Conservation (phyloP, 768 basidiomycete genomes). For the Pleurotus tuoliensis region DNA sequence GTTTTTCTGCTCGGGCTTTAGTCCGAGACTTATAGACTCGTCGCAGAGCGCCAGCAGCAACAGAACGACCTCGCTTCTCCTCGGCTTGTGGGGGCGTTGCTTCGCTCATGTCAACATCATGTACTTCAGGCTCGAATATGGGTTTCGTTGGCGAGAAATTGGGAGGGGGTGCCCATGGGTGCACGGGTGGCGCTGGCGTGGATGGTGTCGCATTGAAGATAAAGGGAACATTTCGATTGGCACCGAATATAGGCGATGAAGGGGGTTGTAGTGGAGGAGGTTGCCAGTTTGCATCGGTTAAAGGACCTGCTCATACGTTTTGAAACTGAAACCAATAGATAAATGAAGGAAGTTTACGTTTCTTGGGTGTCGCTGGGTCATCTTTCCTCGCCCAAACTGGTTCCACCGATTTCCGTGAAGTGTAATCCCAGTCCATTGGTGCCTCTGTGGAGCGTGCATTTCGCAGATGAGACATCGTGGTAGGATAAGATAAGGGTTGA, state of each 20-base stretch:
- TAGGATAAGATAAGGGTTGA: too few relatives aligned
- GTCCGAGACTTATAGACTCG: slow-evolving; percentile 63
- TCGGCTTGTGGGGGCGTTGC: slow-evolving; percentile 53
- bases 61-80: slow-evolving; percentile 35
- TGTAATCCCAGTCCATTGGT: slow-evolving; percentile 90
- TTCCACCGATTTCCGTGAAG: slow-evolving; percentile 54
- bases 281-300: slow-evolving; percentile 42
- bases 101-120: slow-evolving; percentile 77
- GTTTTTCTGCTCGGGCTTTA: slow-evolving; percentile 32
- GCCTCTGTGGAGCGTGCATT: slow-evolving; percentile 64
- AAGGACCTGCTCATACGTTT: slow-evolving; percentile 7
- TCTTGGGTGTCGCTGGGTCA: slow-evolving; percentile 53
- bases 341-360: slow-evolving; percentile 48
- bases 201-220: slow-evolving; percentile 47
- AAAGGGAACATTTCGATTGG: slow-evolving; percentile 68
- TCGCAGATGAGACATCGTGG: neutral
- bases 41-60: slow-evolving; percentile 63
- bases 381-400: slow-evolving; percentile 56
- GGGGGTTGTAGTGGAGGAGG: slow-evolving; percentile 27
- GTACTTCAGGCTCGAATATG: slow-evolving; percentile 37
- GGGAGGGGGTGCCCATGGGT: slow-evolving; percentile 66
- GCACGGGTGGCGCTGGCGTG: slow-evolving; percentile 44
- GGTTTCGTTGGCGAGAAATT: slow-evolving; percentile 52
- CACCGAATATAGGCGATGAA: slow-evolving; percentile 54
- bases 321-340: slow-evolving; percentile 6